Evolutionary conservation across 257 asterid species (phyloP), one percentile per base, ranked within the genome.

Genomic region (Jasminum sambac): DNA sequence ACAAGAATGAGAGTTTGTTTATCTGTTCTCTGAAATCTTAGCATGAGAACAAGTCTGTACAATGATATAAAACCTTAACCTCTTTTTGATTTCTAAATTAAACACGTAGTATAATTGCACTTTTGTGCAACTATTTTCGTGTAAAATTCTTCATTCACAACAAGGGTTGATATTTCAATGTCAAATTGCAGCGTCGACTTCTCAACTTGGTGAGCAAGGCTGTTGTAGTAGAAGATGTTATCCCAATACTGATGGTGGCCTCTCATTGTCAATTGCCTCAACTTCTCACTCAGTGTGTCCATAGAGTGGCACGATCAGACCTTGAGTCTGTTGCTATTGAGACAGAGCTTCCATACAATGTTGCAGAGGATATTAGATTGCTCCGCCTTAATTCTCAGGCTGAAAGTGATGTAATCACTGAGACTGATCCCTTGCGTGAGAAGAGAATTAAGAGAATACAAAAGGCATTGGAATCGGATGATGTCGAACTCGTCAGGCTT

Each of bases 381-480:
- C 71, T 73, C 52, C 83, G 88, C 48, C 75, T 58, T 19, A 77
- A 72, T 12, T 75, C 58, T 37, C 80, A 50, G 50, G 30, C 72
- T 5, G 87, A 79, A 39, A 75, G 77, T 70, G 84, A 80, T 57
- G 65, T 38, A 3, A 44, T 59, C 0, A 19, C 21, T 13, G 89
- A 82, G 0, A 19, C 21, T 13, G 89, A 82, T 75, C 85, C 78
- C 16, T 67, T 73, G 72, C 85, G 19, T 7, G 91, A 80, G 80
- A 87, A 87, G 76, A 82, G 80, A 44, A 79, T 81, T 3, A 84
- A 76, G 79, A 78, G 90, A 76, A 84, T 89, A 68, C 85, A 81
- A 67, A 85, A 70, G 80, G 96, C 96, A 12, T 67, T 87, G 55
- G 96, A 89, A 73, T 89, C 91, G 2, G 91, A 89, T 34, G 96